Evolutionary conservation across 768 basidiomycete genomes (phyloP), one percentile per base, ranked within the genome.

Genomic region (Tricholoma matsutake): DNA sequence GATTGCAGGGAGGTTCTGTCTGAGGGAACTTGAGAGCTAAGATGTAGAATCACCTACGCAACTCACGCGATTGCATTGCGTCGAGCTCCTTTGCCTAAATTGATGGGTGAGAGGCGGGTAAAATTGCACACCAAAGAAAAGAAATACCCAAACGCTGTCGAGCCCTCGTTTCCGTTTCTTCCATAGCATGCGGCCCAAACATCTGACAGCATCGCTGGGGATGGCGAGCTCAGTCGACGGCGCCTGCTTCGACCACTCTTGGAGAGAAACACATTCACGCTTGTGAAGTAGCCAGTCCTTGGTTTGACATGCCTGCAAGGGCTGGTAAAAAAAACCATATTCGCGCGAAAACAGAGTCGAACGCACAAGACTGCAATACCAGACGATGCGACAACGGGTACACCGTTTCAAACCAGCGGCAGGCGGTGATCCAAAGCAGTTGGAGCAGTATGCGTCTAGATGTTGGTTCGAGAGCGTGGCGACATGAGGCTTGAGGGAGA

Each of bases 141-240:
- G 11, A 73, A 83, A 8, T 65, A 91, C 90, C 88, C 87, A 89
- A 51, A 65, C 64, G 65, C 82, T 85, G 14, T 75, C 73, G 10
- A 71, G 69, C 2, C 88, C 86, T 37, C 81, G 75, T 61, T 83
- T 84, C 69, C 83, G 81, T 57, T 79, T 82, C 28, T 67, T 76
- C 88, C 89, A 92, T 29, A 94, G 66, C 16, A 96, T 79, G 43
- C 94, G 83, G 0, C 84, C 93, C 13, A 98, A 74, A 63, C 87
- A 89, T 55, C 96, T 76, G 9, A 96, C 80, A 1, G 89, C 91
- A 60, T 96, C 94, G 32, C 81, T 86, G 0, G 94, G 92, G 16
- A 88, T 67, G 4, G 80, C 62, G 4, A 79, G 62, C 9, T 80
- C 78, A 11, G 72, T 60, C 2, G 82, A 82, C 2, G 83, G 81